Base-by-base conservation (phyloP, 2,329 filamentous ascomycete species). In the Paracorniculantispora psalliotae region DNA sequence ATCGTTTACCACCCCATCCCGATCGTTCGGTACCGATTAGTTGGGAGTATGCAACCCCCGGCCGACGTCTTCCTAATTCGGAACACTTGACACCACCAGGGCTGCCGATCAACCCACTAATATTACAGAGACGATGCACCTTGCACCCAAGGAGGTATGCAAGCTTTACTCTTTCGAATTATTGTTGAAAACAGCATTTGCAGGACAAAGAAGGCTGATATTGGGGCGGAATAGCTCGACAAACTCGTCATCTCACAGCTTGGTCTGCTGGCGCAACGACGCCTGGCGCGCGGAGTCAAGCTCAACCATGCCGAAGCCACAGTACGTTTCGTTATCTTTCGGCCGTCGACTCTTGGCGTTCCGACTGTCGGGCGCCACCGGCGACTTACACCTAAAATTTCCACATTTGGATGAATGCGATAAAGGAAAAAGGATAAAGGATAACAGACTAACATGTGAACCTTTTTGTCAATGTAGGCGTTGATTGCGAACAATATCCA, bases 241-340 rank as follows among this genome's bases (percentile, higher is more conserved):
- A 97, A 97, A 85, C 90, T 97, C 75, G 83, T 89, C 72, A 93
- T 96, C 71, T 90, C 92, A 57, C 91, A 97, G 75, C 79, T 96
- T 62, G 93, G 93, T 66, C 82, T 89, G 65, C 82, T 97, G 51
- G 93, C 93, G 57, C 93, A 97, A 78, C 84, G 88, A 64, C 85
- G 93, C 61, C 85, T 97, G 65, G 93, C 93, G 33, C 81, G 93
- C 67, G 93, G 93, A 54, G 86, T 97, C 57, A 89, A 87, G 71
- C 79, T 97, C 67, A 97, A 97, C 71, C 91, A 96, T 77, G 81
- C 89, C 33, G 93, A 97, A 79, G 91, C 93, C 62, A 87, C 85
- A 65, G 91, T 94, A 74, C 68, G 73, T 63, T 26, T 28, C 23
- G 55, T 28, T 56, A 49, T 49, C 44, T 59, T 41, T n/a, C 23